Evolutionary conservation across 2,329 filamentous ascomycete species (phyloP).

Genomic region (Raffaelea ambrosiae): DNA sequence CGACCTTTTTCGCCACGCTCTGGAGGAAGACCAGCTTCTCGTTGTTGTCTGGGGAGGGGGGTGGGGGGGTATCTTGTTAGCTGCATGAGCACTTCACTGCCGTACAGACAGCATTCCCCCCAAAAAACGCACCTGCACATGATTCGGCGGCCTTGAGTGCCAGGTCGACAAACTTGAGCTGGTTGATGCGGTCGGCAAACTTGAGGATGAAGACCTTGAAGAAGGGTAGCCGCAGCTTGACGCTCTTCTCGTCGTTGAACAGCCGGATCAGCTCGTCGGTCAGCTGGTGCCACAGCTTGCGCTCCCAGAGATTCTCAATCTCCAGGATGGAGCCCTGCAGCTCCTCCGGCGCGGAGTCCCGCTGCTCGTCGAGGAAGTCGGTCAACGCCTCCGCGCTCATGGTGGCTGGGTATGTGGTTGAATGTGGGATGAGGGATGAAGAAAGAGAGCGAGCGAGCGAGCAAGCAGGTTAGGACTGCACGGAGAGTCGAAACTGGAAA

Average conservation of each 20-base stretch:
- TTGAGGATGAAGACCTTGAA: conserved; percentile 93
- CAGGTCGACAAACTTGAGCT: conserved; percentile 89
- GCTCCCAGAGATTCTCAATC: conserved; percentile 96
- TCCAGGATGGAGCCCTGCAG: conserved; percentile 80
- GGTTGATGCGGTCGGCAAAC: conserved; percentile 98
- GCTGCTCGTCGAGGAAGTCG: conserved; percentile 86
- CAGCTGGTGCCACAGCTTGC: conserved; percentile 98
- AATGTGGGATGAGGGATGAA: background rate
- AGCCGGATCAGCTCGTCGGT: conserved; percentile 82
- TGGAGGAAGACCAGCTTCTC: conserved; percentile 81
- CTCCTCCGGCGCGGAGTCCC: conserved; percentile 78
- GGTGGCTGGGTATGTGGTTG: conserved; percentile 9
- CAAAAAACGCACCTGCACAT: conserved; percentile 55
- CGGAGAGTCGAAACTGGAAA: too few relatives aligned
- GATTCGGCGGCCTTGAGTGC: conserved; percentile 80
- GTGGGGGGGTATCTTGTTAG: too few relatives aligned
- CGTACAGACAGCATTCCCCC: too few relatives aligned
- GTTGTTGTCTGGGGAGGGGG: conserved; percentile 74
- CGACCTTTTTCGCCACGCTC: conserved; percentile 75
- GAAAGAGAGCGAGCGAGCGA: background rate
- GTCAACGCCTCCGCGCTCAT: conserved; percentile 87
- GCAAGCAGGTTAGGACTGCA: too few relatives aligned
- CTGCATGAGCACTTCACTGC: too few relatives aligned
- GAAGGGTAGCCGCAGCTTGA: conserved; percentile 74
- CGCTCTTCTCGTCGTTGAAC: conserved; percentile 76